Percentiles rank a stretch among this genome's conserved stretches.
These are phyloP conservation scores for Aspergillus nidulans DNA, from an alignment of 495 filamentous ascomycete genomes.

Conservation along the genomic window DNA sequence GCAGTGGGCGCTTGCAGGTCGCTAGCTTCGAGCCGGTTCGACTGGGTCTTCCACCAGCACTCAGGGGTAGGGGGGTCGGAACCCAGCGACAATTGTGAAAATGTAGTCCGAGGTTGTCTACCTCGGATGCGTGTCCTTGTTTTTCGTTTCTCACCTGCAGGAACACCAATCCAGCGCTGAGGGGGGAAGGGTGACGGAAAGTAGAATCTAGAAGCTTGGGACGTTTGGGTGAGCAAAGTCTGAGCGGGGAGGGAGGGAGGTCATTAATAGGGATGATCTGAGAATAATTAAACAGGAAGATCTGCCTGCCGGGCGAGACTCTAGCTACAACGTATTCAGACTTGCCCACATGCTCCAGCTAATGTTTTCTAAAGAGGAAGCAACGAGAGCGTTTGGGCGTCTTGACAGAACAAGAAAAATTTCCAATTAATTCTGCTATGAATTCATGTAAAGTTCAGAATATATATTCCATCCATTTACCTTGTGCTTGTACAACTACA, in stretches of 20 bases:
- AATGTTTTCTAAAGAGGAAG: background rate
- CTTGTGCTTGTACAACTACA: background rate
- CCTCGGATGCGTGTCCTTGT: background rate
- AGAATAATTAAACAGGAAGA: slow-evolving; percentile 3
- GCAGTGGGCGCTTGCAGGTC: slow-evolving; percentile 9
- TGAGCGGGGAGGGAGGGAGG: slow-evolving; percentile 3
- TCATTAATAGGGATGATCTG: slow-evolving; percentile 6
- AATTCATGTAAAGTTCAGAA: background rate
- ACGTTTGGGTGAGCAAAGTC: background rate
- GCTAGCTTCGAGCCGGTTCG: slow-evolving; percentile 15
- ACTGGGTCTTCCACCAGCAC: slow-evolving; percentile 9
- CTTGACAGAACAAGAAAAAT: background rate
- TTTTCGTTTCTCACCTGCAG: background rate
- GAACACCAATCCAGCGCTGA: slow-evolving; percentile 1
- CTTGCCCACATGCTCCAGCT: background rate
- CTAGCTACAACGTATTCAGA: background rate
- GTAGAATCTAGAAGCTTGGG: too few relatives aligned
- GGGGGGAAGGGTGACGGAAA: background rate
- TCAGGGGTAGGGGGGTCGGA: slow-evolving; percentile 12
- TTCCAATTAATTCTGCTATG: background rate
- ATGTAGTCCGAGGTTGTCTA: background rate
- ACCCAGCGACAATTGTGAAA: background rate
- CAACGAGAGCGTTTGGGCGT: background rate
- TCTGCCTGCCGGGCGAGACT: background rate
- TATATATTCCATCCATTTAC: background rate